These are phyloP conservation scores for Talaromyces nanjingensis DNA, from an alignment of 495 filamentous ascomycete species.

Conservation along the genomic window DNA sequence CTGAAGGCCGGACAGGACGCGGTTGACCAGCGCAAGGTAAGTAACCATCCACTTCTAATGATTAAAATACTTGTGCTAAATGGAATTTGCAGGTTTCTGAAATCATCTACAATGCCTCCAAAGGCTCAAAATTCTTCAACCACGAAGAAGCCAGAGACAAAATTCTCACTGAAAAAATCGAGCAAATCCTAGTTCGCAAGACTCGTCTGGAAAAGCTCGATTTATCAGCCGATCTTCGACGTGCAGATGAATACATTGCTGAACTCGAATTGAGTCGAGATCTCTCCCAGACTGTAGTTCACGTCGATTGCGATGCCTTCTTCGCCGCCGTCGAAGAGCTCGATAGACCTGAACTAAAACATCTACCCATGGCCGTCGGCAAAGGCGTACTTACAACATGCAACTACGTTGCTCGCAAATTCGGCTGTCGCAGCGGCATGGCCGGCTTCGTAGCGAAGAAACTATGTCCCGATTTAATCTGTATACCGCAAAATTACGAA, in stretches of 20 bases:
- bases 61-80: not conserved
- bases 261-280: slow-evolving; percentile 75
- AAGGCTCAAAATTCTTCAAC: slow-evolving; percentile 94
- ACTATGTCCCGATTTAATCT: slow-evolving; percentile 82
- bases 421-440: slow-evolving; percentile 90
- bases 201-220: slow-evolving; percentile 69
- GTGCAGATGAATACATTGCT: slow-evolving; percentile 74
- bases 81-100: slow-evolving; percentile 62
- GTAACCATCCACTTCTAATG: no score
- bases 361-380: slow-evolving; percentile 89
- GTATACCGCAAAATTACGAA: slow-evolving; percentile 74
- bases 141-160: slow-evolving; percentile 81
- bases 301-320: slow-evolving; percentile 97
- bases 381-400: slow-evolving; percentile 90
- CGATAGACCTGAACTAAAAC: slow-evolving; percentile 79
- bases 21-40: slow-evolving; percentile 90
- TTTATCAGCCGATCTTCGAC: slow-evolving; percentile 60
- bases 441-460: slow-evolving; percentile 92
- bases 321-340: slow-evolving; percentile 94
- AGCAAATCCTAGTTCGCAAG: slow-evolving; percentile 70
- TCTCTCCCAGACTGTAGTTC: slow-evolving; percentile 76
- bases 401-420: slow-evolving; percentile 88
- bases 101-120: slow-evolving; percentile 94
- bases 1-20: slow-evolving; percentile 91
- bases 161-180: slow-evolving; percentile 79